phyloP scores from a whole-genome alignment of 768 basidiomycete genomes.

The Candolleomyces efflorescens region DNA sequence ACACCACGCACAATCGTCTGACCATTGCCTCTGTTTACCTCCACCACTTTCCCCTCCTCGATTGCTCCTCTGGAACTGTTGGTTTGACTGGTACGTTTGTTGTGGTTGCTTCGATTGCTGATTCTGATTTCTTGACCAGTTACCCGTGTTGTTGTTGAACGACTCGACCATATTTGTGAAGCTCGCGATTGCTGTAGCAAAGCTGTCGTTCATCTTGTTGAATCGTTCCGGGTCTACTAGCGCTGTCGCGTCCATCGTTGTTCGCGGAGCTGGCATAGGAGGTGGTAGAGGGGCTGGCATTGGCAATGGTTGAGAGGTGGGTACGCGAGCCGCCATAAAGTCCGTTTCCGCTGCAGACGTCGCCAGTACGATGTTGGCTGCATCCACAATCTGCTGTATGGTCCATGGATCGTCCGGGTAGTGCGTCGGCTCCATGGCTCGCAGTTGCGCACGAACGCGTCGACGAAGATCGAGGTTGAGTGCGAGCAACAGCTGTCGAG shows the following conservation, averaged over 20 bases:
- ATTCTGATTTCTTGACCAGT: no score
- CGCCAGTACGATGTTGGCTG: neutral
- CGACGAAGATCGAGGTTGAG: neutral
- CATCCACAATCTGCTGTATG: neutral
- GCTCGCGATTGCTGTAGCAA: neutral
- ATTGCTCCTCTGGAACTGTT: no score
- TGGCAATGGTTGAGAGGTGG: neutral
- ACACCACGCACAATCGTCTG: no score
- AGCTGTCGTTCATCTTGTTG: neutral
- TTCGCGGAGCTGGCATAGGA: neutral
- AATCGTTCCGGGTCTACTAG: neutral
- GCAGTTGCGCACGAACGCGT: neutral
- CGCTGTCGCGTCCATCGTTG: neutral
- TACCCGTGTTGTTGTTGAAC: neutral
- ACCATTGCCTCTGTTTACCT: no score
- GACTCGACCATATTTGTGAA: neutral
- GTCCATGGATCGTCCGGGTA: neutral
- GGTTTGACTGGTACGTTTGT: no score
- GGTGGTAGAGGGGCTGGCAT: neutral
- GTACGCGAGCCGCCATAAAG: neutral
- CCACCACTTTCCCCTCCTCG: no score
- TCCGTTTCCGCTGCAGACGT: neutral
- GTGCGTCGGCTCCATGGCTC: neutral
- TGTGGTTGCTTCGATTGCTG: no score
- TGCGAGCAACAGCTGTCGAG: neutral